Conservation (phyloP, 371 early-diverging fungal genomes). For the Syncephalastrum contaminatum region DNA sequence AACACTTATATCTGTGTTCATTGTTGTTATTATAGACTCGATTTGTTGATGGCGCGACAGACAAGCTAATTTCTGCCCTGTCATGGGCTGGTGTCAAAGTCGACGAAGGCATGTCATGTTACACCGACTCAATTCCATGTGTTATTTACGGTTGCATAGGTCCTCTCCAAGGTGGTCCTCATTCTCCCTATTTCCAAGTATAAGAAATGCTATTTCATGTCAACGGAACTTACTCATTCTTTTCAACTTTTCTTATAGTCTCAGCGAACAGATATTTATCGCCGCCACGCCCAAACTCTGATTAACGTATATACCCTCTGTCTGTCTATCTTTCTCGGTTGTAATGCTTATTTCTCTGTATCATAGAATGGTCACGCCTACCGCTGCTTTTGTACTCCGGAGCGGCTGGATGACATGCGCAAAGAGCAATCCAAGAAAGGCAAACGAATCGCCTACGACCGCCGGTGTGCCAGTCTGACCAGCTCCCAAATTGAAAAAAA, state of each 20-base stretch:
- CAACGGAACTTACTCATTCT: not conserved
- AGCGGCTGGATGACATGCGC: slow-evolving; percentile 68
- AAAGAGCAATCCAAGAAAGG: slow-evolving; percentile 58
- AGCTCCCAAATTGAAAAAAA: slow-evolving; percentile 61
- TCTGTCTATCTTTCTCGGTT: not conserved
- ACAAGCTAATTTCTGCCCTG: slow-evolving; percentile 64
- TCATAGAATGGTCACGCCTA: slow-evolving; percentile 75
- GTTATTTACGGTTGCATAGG: slow-evolving; percentile 29
- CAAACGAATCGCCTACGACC: slow-evolving; percentile 73
- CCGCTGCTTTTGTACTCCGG: slow-evolving; percentile 84
- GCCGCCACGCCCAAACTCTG: slow-evolving; percentile 63
- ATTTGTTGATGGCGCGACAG: slow-evolving; percentile 76
- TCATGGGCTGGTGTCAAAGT: slow-evolving; percentile 77
- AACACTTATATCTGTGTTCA: not conserved
- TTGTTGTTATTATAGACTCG: slow-evolving; percentile 52
- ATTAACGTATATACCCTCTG: slow-evolving; percentile 42
- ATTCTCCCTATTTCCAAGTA: slow-evolving; percentile 75
- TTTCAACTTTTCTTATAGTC: slow-evolving; percentile 49
- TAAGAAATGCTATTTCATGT: not conserved
- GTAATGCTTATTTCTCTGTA: not conserved
- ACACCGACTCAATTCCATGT: not conserved
- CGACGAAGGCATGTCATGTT: slow-evolving; percentile 69
- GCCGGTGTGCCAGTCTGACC: slow-evolving; percentile 72
- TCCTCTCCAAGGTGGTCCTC: slow-evolving; percentile 60
- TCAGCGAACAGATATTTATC: slow-evolving; percentile 72